These are phyloP conservation scores for Talaromyces sp. DNA, from an alignment of 2,329 filamentous ascomycete species.

Conservation along the genomic window DNA sequence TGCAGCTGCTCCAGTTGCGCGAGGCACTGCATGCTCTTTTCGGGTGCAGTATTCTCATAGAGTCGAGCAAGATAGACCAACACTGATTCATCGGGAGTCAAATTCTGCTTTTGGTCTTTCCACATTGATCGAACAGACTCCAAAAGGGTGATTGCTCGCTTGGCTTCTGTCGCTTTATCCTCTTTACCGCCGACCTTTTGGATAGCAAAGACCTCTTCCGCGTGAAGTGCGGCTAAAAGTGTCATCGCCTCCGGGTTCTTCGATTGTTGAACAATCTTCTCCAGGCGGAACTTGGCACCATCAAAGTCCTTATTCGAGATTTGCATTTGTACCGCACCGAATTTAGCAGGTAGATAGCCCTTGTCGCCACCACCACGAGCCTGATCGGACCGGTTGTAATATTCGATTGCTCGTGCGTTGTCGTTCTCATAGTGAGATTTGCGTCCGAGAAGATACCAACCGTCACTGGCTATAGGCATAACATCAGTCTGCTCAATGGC, in stretches of 20 bases:
- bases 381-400: conserved; percentile 87
- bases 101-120: conserved; percentile 88
- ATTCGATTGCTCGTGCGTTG: conserved; percentile 74
- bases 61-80: conserved; percentile 88
- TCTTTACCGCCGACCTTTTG: conserved; percentile 80
- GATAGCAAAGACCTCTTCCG: conserved; percentile 86
- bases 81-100: conserved; percentile 80
- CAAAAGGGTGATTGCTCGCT: conserved; percentile 81
- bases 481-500: conserved; percentile 96
- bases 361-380: conserved; percentile 88
- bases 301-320: conserved; percentile 82
- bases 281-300: conserved; percentile 88
- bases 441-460: conserved; percentile 90
- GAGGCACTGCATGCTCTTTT: conserved; percentile 89
- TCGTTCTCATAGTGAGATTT: conserved; percentile 87
- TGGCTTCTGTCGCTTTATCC: conserved; percentile 81
- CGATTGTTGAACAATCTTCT: conserved; percentile 88
- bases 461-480: conserved; percentile 94
- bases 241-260: conserved; percentile 88
- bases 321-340: conserved; percentile 87
- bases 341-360: conserved; percentile 91
- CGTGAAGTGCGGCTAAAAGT: conserved; percentile 85
- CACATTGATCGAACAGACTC: conserved; percentile 84
- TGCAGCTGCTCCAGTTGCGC: conserved; percentile 91
- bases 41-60: conserved; percentile 82